A percentile compares a stretch with the other conserved stretches of the same genome.
phyloP scores from a whole-genome alignment of 148 eudicot species.

The Spergularia marina region DNA sequence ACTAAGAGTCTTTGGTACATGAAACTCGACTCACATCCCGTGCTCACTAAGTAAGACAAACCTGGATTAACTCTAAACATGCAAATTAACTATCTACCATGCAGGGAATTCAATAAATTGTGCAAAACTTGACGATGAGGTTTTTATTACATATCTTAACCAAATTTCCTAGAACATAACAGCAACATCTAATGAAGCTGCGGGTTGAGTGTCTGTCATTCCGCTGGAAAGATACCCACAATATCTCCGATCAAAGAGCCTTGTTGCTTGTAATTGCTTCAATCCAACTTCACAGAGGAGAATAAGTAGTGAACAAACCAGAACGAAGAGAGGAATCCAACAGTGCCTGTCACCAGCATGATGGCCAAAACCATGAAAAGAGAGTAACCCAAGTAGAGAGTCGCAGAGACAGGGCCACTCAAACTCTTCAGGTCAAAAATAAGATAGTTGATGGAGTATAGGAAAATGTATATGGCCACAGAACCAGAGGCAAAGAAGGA shows the following conservation, averaged over 20 bases:
- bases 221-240: neutral
- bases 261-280: neutral
- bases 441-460: constrained; percentile 58
- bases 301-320: constrained; percentile 61
- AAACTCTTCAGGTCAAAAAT: constrained; percentile 55
- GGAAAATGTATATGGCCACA: constrained; percentile 56
- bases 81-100: constrained; percentile 21
- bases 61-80: constrained; percentile 10
- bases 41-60: constrained; percentile 12
- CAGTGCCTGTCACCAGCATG: constrained; percentile 61
- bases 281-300: constrained; percentile 65
- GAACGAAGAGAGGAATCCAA: constrained; percentile 56
- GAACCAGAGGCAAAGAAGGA: constrained; percentile 65
- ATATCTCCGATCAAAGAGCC: constrained; percentile 7
- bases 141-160: constrained; percentile 27
- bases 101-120: constrained; percentile 26
- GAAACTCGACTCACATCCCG: neutral
- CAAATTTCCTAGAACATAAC: constrained; percentile 29
- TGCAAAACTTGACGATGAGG: constrained; percentile 23
- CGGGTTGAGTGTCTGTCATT: constrained; percentile 3
- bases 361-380: constrained; percentile 57
- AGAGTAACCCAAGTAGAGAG: constrained; percentile 62
- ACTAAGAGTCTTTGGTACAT: constrained; percentile 11
- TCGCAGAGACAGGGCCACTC: constrained; percentile 59
- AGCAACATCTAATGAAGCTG: constrained; percentile 19